Evolutionary conservation across 768 basidiomycete species (phyloP).

Genomic region (Mycena vulgaris): DNA sequence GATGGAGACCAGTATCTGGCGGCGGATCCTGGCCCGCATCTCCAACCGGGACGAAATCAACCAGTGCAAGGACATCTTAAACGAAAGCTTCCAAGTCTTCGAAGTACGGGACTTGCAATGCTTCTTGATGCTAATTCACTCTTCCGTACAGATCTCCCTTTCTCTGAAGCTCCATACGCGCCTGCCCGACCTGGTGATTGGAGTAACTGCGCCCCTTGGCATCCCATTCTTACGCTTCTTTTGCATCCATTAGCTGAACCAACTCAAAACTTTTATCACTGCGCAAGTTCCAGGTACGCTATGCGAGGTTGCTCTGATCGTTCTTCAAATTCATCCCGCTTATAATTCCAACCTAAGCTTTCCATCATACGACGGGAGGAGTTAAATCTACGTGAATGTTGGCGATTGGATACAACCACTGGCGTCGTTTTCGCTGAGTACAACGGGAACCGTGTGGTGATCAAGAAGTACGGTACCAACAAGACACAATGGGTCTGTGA

Average conservation of each 20-base stretch:
- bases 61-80: conserved; percentile 20
- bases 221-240: neutral
- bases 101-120: neutral
- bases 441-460: conserved; percentile 8
- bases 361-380: conserved; percentile 20
- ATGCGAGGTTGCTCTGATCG: neutral
- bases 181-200: neutral
- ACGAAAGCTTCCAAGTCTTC: conserved; percentile 14
- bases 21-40: neutral
- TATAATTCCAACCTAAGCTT: neutral
- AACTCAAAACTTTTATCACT: neutral
- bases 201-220: neutral
- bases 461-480: conserved; percentile 4
- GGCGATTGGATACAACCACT: neutral
- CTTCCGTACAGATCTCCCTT: neutral
- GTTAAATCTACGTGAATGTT: conserved; percentile 6
- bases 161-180: neutral
- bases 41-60: conserved; percentile 11
- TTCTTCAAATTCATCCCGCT: neutral
- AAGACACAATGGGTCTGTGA: conserved; percentile 21
- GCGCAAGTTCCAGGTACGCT: neutral
- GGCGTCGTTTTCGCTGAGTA: conserved; percentile 4
- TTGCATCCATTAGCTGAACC: neutral
- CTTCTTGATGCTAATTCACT: neutral
- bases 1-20: neutral